These are phyloP conservation scores for Cryptococcus maquisensis DNA, from an alignment of 1,284 basidiomycete species.

Conservation along the genomic window DNA sequence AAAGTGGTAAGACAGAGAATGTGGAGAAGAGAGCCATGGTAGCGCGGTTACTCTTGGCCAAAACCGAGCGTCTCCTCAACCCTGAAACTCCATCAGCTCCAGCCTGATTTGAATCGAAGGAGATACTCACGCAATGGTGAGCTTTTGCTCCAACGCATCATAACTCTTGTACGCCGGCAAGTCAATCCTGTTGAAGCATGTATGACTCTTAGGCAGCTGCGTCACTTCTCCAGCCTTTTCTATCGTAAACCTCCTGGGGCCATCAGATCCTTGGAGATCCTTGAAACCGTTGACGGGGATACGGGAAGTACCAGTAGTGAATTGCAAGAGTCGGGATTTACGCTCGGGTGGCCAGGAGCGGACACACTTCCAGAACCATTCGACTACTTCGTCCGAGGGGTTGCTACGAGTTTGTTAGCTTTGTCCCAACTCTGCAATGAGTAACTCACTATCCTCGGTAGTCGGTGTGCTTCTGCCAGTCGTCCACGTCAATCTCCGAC, in stretches of 20 bases:
- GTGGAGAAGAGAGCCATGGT: neutral
- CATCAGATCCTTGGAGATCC: slow-evolving; percentile 95
- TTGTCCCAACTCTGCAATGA: neutral
- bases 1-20: neutral
- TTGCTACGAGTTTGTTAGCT: slow-evolving; percentile 54
- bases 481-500: slow-evolving; percentile 86
- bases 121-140: slow-evolving; percentile 64
- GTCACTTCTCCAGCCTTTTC: slow-evolving; percentile 92
- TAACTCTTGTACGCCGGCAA: slow-evolving; percentile 88
- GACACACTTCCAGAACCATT: slow-evolving; percentile 99
- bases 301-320: slow-evolving; percentile 94
- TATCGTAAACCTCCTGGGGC: slow-evolving; percentile 88
- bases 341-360: slow-evolving; percentile 93
- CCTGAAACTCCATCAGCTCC: slow-evolving; percentile 1
- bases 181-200: slow-evolving; percentile 85
- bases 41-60: slow-evolving; percentile 42
- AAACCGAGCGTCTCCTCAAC: slow-evolving; percentile 64
- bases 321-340: slow-evolving; percentile 51
- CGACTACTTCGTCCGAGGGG: slow-evolving; percentile 78
- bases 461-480: slow-evolving; percentile 61
- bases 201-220: slow-evolving; percentile 78
- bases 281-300: slow-evolving; percentile 99
- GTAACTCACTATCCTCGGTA: slow-evolving; percentile 53
- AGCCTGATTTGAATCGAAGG: neutral
- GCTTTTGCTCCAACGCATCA: slow-evolving; percentile 80